A percentile compares a stretch with the other conserved stretches of the same genome.
Conservation (phyloP, 306 rosid species). For the Coriaria nepalensis region DNA sequence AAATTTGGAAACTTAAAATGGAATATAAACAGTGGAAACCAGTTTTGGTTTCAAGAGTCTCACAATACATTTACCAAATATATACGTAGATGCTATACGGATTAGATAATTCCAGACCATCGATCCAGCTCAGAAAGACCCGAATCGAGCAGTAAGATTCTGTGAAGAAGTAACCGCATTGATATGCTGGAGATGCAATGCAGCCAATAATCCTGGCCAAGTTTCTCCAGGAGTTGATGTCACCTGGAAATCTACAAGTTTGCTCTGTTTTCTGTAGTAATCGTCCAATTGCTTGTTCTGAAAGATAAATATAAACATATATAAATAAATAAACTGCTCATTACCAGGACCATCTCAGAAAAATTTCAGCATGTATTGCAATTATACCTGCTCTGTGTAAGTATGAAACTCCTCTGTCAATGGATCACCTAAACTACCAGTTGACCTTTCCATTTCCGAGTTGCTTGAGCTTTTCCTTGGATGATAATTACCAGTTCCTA, state of each 20-base stretch:
- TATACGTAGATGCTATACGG: too few relatives aligned
- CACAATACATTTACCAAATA: too few relatives aligned
- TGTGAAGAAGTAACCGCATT: slow-evolving; percentile 31
- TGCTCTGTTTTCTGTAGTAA: slow-evolving; percentile 13
- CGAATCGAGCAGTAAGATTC: slow-evolving; percentile 67
- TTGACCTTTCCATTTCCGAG: too few relatives aligned
- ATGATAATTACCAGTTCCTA: too few relatives aligned
- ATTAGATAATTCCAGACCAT: not conserved
- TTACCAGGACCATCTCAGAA: too few relatives aligned
- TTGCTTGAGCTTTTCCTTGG: too few relatives aligned
- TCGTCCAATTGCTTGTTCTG: slow-evolving; percentile 17
- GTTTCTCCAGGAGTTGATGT: slow-evolving; percentile 13
- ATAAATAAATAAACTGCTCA: not conserved
- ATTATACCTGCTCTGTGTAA: too few relatives aligned
- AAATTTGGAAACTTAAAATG: slow-evolving; percentile 16
- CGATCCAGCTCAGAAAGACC: slow-evolving; percentile 22
- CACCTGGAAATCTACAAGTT: slow-evolving; percentile 11
- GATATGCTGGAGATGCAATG: slow-evolving; percentile 16
- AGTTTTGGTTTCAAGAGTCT: too few relatives aligned
- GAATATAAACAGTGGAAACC: slow-evolving; percentile 16
- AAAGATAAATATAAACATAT: not conserved
- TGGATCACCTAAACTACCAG: too few relatives aligned
- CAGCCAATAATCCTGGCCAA: slow-evolving; percentile 14
- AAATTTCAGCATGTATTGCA: too few relatives aligned
- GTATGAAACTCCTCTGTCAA: too few relatives aligned